Percentiles rank a stretch among this genome's conserved stretches.
Evolutionary conservation across 2,329 filamentous ascomycete genomes (phyloP).

Genomic region (Alternaria tenuissima): DNA sequence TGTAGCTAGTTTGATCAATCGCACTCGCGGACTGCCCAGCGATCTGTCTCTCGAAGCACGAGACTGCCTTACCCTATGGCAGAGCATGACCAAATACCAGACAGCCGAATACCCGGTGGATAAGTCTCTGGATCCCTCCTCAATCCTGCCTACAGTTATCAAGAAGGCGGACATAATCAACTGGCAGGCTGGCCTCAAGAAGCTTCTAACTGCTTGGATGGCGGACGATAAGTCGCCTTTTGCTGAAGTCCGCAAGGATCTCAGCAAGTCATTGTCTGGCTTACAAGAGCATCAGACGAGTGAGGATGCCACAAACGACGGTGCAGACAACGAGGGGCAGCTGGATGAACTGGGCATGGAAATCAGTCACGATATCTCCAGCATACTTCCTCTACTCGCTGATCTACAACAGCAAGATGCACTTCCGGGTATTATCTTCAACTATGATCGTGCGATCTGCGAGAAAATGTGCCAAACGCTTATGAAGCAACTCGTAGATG

Average conservation of each 20-base stretch:
- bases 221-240: conserved; percentile 62
- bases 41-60: conserved; percentile 75
- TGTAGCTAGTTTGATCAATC: conserved; percentile 68
- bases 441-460: conserved; percentile 73
- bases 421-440: conserved; percentile 78
- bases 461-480: conserved; percentile 66
- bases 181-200: conserved; percentile 72
- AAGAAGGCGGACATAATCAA: conserved; percentile 70
- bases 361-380: conserved; percentile 43
- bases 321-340: conserved; percentile 24
- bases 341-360: conserved; percentile 32
- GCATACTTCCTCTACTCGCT: conserved; percentile 65
- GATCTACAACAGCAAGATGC: conserved; percentile 70
- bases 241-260: conserved; percentile 59
- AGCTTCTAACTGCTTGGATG: conserved; percentile 68
- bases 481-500: conserved; percentile 60
- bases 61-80: conserved; percentile 73
- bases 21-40: conserved; percentile 68
- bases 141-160: conserved; percentile 62
- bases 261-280: conserved; percentile 29
- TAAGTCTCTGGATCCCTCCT: conserved; percentile 59
- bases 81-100: conserved; percentile 67
- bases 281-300: conserved; percentile 12
- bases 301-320: conserved; percentile 12
- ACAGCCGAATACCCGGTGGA: conserved; percentile 61